Evolutionary conservation across 2,329 filamentous ascomycete genomes (phyloP), one percentile per base, ranked within the genome.

Genomic region (Alternaria ethzedia): DNA sequence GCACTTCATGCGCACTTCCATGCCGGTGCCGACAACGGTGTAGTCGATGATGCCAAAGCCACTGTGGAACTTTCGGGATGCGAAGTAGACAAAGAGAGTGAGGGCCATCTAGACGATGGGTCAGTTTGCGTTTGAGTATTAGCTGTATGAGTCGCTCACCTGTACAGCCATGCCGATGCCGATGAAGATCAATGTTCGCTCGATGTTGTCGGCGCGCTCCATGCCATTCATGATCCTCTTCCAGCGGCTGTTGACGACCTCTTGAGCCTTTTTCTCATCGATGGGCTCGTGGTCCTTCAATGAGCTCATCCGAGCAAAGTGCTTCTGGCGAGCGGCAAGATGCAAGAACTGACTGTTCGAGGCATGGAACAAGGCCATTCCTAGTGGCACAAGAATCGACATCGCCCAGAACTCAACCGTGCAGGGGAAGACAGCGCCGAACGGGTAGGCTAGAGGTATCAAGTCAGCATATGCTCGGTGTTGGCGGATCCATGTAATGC

Each of bases 311-410:
- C 63, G 69, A 11, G 74, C 70, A 36, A 71, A 77, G 26, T 75
- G 74, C 65, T 76, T 76, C 60, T 78, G 76, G 43, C 74, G 73
- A 41, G 72, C 75, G 3, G 75, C 74, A 36, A 78, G 63, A 30
- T 78, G 69, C 32, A 78, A 54, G 43, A 78, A 78, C 54, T 78
- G 76, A n/a, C 72, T 76, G 56, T 78, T 78, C n/a, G 76, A 69
- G 3, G 75, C 72, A 51, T 78, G 75, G 45, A 78, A 78, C 54
- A 78, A 61, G 9, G 75, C 75, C 57, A 26, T n/a, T 47, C 49
- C 49, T 15, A 52, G 5, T 1, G 49, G 49, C 4, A 52, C 49
- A 23, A 28, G 15, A 12, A 52, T 25, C 4, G 49, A 52, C 49
- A 36, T 52, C 20, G 76, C 56, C 75, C 75, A 78, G 54, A 74